A percentile compares a stretch with the other conserved stretches of the same genome.
Conservation (phyloP, 2,329 filamentous ascomycete genomes). For the Alternaria viburni region DNA sequence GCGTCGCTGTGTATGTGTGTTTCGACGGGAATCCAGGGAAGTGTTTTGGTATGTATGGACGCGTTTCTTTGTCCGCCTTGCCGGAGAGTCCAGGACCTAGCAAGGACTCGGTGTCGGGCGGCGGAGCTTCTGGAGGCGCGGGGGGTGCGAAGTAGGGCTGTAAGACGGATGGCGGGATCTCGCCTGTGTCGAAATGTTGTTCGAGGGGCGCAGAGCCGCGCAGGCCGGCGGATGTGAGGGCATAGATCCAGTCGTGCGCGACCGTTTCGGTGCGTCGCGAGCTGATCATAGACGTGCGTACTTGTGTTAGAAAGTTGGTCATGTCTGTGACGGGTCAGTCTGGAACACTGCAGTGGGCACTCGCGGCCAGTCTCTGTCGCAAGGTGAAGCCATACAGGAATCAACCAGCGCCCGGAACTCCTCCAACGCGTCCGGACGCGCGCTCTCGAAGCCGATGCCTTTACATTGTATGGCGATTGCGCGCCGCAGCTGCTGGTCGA, state of each 20-base stretch:
- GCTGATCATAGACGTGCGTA: conserved; percentile 64
- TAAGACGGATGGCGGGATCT: conserved; percentile 41
- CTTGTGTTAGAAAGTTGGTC: conserved; percentile 59
- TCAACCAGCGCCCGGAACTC: conserved; percentile 62
- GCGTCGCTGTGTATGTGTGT: conserved; percentile 68
- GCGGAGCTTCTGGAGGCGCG: conserved; percentile 48
- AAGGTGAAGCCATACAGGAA: conserved; percentile 60
- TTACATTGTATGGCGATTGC: conserved; percentile 61
- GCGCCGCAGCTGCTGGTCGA: conserved; percentile 62
- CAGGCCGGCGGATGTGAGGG: conserved; percentile 53
- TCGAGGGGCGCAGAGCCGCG: conserved; percentile 49
- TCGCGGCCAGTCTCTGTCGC: conserved; percentile 12
- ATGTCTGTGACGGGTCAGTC: conserved; percentile 55
- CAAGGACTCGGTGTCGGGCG: conserved; percentile 55
- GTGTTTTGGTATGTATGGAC: conserved; percentile 63
- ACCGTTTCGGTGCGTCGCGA: conserved; percentile 62
- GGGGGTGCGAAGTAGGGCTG: conserved; percentile 53
- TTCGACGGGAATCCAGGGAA: conserved; percentile 68
- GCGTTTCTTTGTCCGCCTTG: conserved; percentile 54
- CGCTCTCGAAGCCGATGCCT: conserved; percentile 61
- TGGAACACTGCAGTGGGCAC: background rate
- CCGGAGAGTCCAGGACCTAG: conserved; percentile 60
- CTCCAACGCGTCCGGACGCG: conserved; percentile 63
- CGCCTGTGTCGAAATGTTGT: conserved; percentile 51
- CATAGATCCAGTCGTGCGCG: conserved; percentile 64